Percentiles rank a stretch among this genome's conserved stretches.
Evolutionary conservation across 2,329 filamentous ascomycete species (phyloP).

Genomic region (Talaromyces sp.): DNA sequence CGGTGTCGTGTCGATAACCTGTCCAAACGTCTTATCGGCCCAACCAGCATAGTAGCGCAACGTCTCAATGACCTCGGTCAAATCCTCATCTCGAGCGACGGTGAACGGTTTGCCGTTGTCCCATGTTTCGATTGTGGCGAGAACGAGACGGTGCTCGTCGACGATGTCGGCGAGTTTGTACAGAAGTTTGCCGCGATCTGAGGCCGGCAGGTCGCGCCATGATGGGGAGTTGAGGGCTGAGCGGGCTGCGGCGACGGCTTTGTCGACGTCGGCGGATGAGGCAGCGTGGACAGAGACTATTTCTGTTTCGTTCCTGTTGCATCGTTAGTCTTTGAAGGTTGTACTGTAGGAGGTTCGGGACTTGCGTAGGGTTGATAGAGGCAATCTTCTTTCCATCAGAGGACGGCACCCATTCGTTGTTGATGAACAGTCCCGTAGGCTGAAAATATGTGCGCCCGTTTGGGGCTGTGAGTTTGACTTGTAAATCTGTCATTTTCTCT

Average conservation of each 20-base stretch:
- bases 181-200: slow-evolving; percentile 26
- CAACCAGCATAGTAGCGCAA: slow-evolving; percentile 76
- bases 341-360: not conserved
- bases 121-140: slow-evolving; percentile 30
- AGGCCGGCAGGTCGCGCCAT: slow-evolving; percentile 60
- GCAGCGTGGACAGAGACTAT: slow-evolving; percentile 67
- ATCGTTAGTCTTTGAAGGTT: not conserved
- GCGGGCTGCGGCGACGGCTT: slow-evolving; percentile 64
- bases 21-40: slow-evolving; percentile 74
- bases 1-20: slow-evolving; percentile 68
- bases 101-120: slow-evolving; percentile 60
- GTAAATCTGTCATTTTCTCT: slow-evolving; percentile 11
- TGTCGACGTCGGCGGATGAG: slow-evolving; percentile 62
- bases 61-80: slow-evolving; percentile 58
- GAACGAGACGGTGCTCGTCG: slow-evolving; percentile 26
- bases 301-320: slow-evolving; percentile 55
- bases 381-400: slow-evolving; percentile 37
- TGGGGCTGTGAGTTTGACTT: slow-evolving; percentile 36
- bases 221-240: slow-evolving; percentile 62
- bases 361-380: slow-evolving; percentile 34
- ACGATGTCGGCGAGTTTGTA: slow-evolving; percentile 29
- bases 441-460: slow-evolving; percentile 39
- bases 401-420: slow-evolving; percentile 43
- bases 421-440: slow-evolving; percentile 44
- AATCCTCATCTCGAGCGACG: slow-evolving; percentile 61